Evolutionary conservation across 192 early-diverging fungal genomes (phyloP), one percentile per base, ranked within the genome.

Genomic region (Umbelopsis ramanniana): DNA sequence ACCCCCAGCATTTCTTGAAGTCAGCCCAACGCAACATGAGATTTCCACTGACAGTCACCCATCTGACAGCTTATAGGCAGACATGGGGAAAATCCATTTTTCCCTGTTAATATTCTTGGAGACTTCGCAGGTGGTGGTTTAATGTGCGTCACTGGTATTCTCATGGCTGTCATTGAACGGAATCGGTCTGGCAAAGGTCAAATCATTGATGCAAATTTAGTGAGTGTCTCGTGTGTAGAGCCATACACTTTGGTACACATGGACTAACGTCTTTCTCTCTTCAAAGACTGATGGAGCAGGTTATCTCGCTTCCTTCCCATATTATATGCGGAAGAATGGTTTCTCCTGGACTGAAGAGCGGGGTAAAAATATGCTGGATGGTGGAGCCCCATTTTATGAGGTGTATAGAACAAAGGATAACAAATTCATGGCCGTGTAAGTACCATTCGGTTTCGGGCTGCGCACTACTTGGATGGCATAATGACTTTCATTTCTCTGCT

Each of bases 81-180:
- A 23, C 72, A 82, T 19, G 78, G 79, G 23, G 80, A 83, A 21
- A 70, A 74, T 11, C 85, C 85, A 35, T 71, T 74, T 5, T 82
- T 79, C 46, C 83, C 85, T 1, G 74, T 85, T 48, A 86, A 86
- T 29, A 68, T 75, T 40, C n/a, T 71, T 4, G 77, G 76, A 22
- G 90, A 91, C 80, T 91, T 91, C 76, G 88, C 89, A 46, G 90
- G 89, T 47, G 90, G 90, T 53, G 85, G 89, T 40, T 52, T 90
- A 43, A 83, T 92, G 66, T 88, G 87, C 66, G 89, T 83, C 10
- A 71, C 89, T 50, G 89, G 90, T 35, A 84, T 92, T 63, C 67
- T 90, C 10, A 71, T 92, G 29, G 90, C 90, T 5, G 71, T 92
- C 9, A 60, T 89, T 29, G 87, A 91, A 53, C 72, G 90, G n/a